phyloP scores from a whole-genome alignment of 768 basidiomycete genomes.

The Boletellus ananiceps region DNA sequence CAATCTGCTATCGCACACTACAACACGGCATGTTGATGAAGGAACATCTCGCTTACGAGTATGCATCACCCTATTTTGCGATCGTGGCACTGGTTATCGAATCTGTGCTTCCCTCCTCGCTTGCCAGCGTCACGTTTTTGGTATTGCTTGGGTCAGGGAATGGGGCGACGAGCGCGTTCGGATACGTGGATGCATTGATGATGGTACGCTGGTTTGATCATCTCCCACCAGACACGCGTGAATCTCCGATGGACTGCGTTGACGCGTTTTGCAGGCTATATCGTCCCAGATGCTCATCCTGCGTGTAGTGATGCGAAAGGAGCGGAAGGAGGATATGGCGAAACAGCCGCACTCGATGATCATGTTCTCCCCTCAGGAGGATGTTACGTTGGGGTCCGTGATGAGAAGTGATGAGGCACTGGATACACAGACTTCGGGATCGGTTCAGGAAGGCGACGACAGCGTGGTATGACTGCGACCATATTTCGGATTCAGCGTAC shows the following conservation, averaged over 20 bases:
- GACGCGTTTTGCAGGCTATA: conserved; percentile 5
- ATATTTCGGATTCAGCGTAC: no score
- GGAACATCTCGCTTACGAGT: conserved; percentile 1
- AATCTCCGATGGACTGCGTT: not conserved
- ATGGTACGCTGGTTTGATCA: conserved; percentile 1
- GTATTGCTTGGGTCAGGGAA: conserved; percentile 2
- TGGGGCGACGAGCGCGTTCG: not conserved
- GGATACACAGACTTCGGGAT: not conserved
- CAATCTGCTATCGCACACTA: conserved; percentile 13
- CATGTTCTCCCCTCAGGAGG: conserved; percentile 4
- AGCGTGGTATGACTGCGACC: not conserved
- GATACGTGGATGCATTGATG: not conserved
- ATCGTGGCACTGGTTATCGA: conserved; percentile 10
- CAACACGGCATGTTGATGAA: not conserved
- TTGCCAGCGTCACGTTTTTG: conserved; percentile 6
- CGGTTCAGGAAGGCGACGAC: not conserved
- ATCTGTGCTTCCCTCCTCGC: conserved; percentile 11
- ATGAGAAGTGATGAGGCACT: not conserved
- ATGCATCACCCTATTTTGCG: conserved; percentile 5
- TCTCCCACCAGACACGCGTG: no score
- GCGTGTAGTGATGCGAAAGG: conserved; percentile 1
- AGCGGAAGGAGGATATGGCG: not conserved
- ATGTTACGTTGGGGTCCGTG: not conserved
- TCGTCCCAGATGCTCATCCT: conserved; percentile 17
- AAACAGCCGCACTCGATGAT: not conserved